Evolutionary conservation across 768 basidiomycete species (phyloP).

Genomic region (Holtermannia corniformis): DNA sequence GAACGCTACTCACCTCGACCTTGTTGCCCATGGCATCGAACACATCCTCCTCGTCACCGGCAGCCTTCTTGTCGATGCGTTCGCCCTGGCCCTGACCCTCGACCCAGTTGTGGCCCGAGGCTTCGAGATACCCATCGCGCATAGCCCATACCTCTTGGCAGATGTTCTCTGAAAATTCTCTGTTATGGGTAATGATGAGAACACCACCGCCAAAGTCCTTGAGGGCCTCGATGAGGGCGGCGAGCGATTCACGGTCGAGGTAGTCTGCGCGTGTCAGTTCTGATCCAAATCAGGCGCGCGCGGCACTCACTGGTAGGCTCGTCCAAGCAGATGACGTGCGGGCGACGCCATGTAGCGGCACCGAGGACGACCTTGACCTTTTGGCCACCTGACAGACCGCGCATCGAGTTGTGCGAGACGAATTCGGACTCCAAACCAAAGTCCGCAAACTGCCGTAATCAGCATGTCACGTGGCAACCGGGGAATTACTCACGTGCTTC

Average conservation of each 20-base stretch:
- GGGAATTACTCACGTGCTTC: slow-evolving; percentile 60
- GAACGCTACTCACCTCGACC: too few relatives aligned
- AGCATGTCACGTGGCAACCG: background rate
- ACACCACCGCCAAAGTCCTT: slow-evolving; percentile 98
- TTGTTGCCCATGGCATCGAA: slow-evolving; percentile 99
- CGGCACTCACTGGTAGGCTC: slow-evolving; percentile 98
- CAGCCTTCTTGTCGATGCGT: slow-evolving; percentile 76
- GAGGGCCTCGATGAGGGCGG: slow-evolving; percentile 94
- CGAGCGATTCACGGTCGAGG: slow-evolving; percentile 98
- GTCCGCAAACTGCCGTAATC: background rate
- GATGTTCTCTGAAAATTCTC: slow-evolving; percentile 96
- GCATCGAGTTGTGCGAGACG: slow-evolving; percentile 98
- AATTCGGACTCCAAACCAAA: slow-evolving; percentile 94
- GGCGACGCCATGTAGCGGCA: slow-evolving; percentile 97
- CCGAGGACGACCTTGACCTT: slow-evolving; percentile 99
- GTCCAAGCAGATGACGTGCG: slow-evolving; percentile 93
- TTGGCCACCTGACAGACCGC: slow-evolving; percentile 95
- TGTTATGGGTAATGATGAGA: slow-evolving; percentile 92
- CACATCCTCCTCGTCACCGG: slow-evolving; percentile 76
- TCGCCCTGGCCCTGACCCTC: slow-evolving; percentile 94
- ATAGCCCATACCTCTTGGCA: slow-evolving; percentile 99
- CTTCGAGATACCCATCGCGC: slow-evolving; percentile 91
- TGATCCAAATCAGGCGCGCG: slow-evolving; percentile 50
- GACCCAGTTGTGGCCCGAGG: slow-evolving; percentile 92
- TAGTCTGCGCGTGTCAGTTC: too few relatives aligned